These are phyloP conservation scores for Paecilomyces dactylethromorphus DNA, from an alignment of 2,329 filamentous ascomycete genomes.

Conservation along the genomic window DNA sequence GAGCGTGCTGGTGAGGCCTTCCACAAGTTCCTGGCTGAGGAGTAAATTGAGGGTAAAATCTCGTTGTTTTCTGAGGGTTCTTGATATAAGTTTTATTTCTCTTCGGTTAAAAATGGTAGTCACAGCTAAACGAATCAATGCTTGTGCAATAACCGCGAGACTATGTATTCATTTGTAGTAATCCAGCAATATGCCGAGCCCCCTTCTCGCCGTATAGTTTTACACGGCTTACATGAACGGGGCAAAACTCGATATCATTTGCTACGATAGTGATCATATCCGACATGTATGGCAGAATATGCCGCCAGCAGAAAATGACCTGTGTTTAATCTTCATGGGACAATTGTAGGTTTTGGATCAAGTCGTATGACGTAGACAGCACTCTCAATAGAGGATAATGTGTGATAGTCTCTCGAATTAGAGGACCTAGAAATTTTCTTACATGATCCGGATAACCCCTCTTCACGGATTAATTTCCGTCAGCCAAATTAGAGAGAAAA, in stretches of 20 bases:
- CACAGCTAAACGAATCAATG: constrained; percentile 16
- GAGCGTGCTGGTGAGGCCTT: constrained; percentile 48
- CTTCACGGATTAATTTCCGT: too few relatives aligned
- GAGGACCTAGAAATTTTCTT: too few relatives aligned
- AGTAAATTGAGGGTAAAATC: constrained; percentile 46
- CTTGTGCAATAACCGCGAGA: constrained; percentile 17
- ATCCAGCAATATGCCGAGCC: not conserved
- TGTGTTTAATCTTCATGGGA: too few relatives aligned
- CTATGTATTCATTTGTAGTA: constrained; percentile 1
- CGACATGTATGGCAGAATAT: too few relatives aligned
- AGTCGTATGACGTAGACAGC: too few relatives aligned
- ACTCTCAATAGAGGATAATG: too few relatives aligned
- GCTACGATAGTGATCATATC: too few relatives aligned
- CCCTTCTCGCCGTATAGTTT: not conserved
- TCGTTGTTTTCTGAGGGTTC: constrained; percentile 9
- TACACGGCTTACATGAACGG: not conserved
- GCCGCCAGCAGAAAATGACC: too few relatives aligned
- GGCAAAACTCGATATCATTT: not conserved
- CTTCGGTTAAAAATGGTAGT: constrained; percentile 17
- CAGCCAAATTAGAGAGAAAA: too few relatives aligned
- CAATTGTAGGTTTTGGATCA: too few relatives aligned
- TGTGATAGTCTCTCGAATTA: too few relatives aligned
- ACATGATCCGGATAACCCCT: too few relatives aligned
- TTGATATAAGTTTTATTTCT: constrained; percentile 14
- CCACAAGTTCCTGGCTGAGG: constrained; percentile 45